Percentiles rank a stretch among this genome's conserved stretches.
Conservation (phyloP, 1,284 basidiomycete genomes). For the Apiotrichum domesticum region DNA sequence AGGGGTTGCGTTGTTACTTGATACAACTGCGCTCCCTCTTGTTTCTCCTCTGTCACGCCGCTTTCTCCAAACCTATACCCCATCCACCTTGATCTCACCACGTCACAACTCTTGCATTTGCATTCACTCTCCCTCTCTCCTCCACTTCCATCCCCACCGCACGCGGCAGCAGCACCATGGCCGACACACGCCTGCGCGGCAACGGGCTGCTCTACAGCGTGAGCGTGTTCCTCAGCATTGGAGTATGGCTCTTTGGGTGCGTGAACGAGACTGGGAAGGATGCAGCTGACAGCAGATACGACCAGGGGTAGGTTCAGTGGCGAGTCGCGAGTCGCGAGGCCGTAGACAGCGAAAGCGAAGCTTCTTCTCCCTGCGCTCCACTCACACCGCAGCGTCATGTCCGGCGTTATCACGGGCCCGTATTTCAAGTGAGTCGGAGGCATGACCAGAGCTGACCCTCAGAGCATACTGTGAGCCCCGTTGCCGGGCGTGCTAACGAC, state of each 20-base stretch:
- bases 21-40: no score
- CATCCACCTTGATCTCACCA: no score
- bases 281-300: conserved; percentile 53
- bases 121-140: no score
- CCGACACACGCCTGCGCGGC: conserved; percentile 46
- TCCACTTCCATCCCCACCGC: no score
- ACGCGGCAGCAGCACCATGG: not conserved
- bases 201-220: conserved; percentile 58
- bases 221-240: conserved; percentile 48
- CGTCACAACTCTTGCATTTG: no score
- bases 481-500: conserved; percentile 5
- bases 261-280: conserved; percentile 3
- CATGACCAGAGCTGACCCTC: conserved; percentile 3
- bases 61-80: no score
- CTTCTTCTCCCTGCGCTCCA: not conserved
- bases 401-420: conserved; percentile 82
- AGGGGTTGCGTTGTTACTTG: no score
- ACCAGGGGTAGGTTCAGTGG: conserved; percentile 65
- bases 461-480: conserved; percentile 28
- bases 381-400: conserved; percentile 34
- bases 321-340: no score
- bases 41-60: no score
- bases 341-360: not conserved
- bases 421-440: conserved; percentile 58
- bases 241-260: conserved; percentile 58